Conservation (phyloP, 768 basidiomycete genomes). For the Kwoniella sp. region DNA sequence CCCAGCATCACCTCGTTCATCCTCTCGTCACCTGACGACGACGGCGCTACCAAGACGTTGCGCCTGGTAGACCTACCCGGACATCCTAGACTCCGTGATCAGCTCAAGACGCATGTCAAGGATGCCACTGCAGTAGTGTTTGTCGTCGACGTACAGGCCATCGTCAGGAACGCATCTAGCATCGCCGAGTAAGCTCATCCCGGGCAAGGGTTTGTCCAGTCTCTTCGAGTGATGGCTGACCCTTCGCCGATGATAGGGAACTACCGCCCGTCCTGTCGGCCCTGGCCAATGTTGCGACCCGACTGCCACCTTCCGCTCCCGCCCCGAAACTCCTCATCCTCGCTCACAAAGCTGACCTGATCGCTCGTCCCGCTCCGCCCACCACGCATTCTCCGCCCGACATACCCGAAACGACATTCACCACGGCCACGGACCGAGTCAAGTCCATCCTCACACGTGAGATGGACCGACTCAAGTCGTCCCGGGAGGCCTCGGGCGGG, state of each 20-base stretch:
- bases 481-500: conserved; percentile 32
- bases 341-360: conserved; percentile 45
- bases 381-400: conserved; percentile 19
- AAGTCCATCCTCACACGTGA: conserved; percentile 40
- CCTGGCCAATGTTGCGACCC: conserved; percentile 23
- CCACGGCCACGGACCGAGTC: conserved; percentile 32
- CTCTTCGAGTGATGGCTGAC: no score
- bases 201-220: background rate
- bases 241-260: conserved; percentile 26
- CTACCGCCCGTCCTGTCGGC: conserved; percentile 35
- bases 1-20: conserved; percentile 33
- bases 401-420: conserved; percentile 19
- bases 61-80: conserved; percentile 44
- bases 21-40: conserved; percentile 13
- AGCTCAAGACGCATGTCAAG: conserved; percentile 24
- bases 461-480: conserved; percentile 43
- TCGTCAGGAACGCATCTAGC: conserved; percentile 35
- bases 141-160: conserved; percentile 40
- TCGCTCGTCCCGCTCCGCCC: conserved; percentile 27
- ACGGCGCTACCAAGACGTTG: conserved; percentile 13
- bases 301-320: conserved; percentile 3
- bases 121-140: conserved; percentile 39
- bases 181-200: conserved; percentile 43
- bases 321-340: conserved; percentile 39
- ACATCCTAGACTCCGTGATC: conserved; percentile 43